Evolutionary conservation across 192 early-diverging fungal genomes (phyloP).

Genomic region (Mortierella claussenii): DNA sequence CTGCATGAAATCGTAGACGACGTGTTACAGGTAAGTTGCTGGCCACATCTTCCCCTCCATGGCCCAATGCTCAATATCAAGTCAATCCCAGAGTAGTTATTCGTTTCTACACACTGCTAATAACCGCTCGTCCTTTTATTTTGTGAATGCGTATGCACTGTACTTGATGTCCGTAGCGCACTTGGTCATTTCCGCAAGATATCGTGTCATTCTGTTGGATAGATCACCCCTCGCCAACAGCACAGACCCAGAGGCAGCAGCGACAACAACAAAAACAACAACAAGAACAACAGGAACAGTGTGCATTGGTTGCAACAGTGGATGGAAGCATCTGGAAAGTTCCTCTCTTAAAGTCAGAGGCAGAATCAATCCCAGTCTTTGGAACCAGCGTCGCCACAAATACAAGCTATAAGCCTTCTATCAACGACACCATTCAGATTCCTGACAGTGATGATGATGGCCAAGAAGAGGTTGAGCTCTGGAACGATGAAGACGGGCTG

Average conservation of each 20-base stretch:
- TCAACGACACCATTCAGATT: slow-evolving; percentile 19
- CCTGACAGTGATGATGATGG: slow-evolving; percentile 15
- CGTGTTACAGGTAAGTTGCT: slow-evolving; percentile 1
- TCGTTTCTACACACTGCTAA: too few species aligned
- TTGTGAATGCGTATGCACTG: background rate
- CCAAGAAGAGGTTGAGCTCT: slow-evolving; percentile 26
- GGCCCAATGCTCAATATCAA: too few species aligned
- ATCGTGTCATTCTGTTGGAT: slow-evolving; percentile 34
- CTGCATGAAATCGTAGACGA: slow-evolving; percentile 10
- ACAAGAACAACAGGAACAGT: background rate
- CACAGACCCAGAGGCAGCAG: background rate
- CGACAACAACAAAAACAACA: too few species aligned
- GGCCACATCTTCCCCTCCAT: background rate
- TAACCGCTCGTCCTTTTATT: background rate
- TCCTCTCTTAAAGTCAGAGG: background rate
- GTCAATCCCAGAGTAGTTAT: too few species aligned
- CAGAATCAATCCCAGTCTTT: background rate
- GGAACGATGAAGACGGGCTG: slow-evolving; percentile 39
- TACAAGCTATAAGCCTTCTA: background rate
- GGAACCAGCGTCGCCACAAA: background rate
- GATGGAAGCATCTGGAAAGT: slow-evolving; percentile 31
- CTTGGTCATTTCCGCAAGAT: slow-evolving; percentile 22
- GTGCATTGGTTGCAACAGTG: slow-evolving; percentile 8
- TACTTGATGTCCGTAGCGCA: slow-evolving; percentile 6
- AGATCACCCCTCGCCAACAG: background rate